Evolutionary conservation across 2,329 filamentous ascomycete genomes (phyloP), one percentile per base, ranked within the genome.

Genomic region (Penicillium frequentans): DNA sequence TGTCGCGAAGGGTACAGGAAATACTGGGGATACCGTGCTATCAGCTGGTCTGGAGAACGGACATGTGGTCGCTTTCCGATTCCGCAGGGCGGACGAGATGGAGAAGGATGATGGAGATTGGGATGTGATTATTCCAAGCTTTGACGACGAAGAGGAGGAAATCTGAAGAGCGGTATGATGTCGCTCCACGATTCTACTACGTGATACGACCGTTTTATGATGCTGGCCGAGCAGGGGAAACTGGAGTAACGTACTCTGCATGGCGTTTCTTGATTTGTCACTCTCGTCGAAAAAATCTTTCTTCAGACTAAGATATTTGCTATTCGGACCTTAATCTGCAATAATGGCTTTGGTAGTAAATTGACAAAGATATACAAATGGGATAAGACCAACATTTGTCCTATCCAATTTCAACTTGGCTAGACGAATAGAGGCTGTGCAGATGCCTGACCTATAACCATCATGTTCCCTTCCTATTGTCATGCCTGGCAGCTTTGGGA

Each of bases 41-140:
- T 64, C 63, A 23, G 67, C 65, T 3, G 68, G 68, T 21, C 58
- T 75, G 6, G 59, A 58, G 16, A 66, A 71, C 49, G 71, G 70
- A 6, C 67, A 73, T 31, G 42, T 64, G 7, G 61, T 75, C 47
- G 73, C 73, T 24, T 75, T 75, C 58, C 68, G 73, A 13, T 75
- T 75, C 43, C 67, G 68, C 47, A 68, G 68, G 49, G 29, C 43
- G 6, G 50, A 46, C 21, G 59, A 60, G n/a, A 14, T 43, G 23
- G 21, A 44, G 37, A 45, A 57, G 52, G 44, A 49, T 10, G 69
- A 75, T 44, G 64, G 68, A 24, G 68, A 69, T 16, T 75, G 73
- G 73, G 73, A 75, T 63, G 71, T 75, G 27, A 53, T 75, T 24
- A 53, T 73, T 16, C 73, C 72, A 26, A 67, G 54, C 43, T 67